phyloP scores from a whole-genome alignment of 176 grass and related monocot species.

The Oryza meridionalis region DNA sequence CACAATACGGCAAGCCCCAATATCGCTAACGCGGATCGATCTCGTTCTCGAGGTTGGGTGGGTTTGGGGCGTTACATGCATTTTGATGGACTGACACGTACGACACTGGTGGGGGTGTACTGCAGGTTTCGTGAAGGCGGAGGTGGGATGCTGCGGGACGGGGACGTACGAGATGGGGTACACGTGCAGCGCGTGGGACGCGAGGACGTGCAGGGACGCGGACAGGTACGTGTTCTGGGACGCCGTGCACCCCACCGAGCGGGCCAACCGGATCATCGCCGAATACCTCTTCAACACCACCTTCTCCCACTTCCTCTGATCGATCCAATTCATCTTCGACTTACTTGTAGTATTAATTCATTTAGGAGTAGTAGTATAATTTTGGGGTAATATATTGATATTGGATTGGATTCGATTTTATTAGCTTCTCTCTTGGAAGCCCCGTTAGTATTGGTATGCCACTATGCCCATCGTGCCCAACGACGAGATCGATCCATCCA shows the following conservation, averaged over 20 bases:
- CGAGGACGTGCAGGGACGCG: conserved; percentile 52
- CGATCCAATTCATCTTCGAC: neutral
- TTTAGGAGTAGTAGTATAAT: neutral
- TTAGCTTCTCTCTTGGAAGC: neutral
- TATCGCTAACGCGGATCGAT: too few species aligned
- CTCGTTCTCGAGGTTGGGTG: neutral
- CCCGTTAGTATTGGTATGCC: neutral
- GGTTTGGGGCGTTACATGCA: too few species aligned
- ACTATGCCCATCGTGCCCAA: too few species aligned
- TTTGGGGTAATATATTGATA: neutral
- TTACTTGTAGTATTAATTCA: neutral
- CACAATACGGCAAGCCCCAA: conserved; percentile 30
- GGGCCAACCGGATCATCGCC: conserved; percentile 44
- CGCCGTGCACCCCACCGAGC: conserved; percentile 62
- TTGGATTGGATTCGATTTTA: neutral
- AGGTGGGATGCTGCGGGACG: conserved; percentile 50
- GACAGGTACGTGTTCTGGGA: conserved; percentile 66
- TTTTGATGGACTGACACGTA: too few species aligned
- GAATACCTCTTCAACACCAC: conserved; percentile 68
- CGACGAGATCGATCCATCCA: too few species aligned
- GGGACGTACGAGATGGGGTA: conserved; percentile 56
- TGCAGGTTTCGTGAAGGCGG: conserved; percentile 50
- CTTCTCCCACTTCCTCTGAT: conserved; percentile 41
- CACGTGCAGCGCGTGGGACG: conserved; percentile 47
- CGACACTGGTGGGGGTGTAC: neutral